These are phyloP conservation scores for Tolypocladium ovalisporum DNA, from an alignment of 2,329 filamentous ascomycete genomes.

Conservation along the genomic window DNA sequence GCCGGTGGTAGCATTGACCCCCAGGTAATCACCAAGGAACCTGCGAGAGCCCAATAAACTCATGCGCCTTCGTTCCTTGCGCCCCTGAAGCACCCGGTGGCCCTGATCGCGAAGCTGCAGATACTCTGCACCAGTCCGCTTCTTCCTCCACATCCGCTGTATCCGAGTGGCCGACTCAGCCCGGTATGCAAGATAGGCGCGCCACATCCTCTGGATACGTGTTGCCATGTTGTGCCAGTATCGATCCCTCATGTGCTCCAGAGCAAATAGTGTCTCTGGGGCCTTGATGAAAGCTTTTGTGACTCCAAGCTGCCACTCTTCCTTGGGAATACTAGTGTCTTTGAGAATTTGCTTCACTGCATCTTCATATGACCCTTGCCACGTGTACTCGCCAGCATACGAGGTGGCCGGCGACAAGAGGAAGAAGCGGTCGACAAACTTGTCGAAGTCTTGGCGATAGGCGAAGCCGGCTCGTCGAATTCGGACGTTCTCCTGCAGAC, in stretches of 20 bases:
- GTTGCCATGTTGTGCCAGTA: conserved; percentile 99
- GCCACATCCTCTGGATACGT: conserved; percentile 92
- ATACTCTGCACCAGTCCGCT: conserved; percentile 81
- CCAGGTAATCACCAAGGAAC: conserved; percentile 92
- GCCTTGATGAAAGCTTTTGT: conserved; percentile 98
- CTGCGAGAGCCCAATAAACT: conserved; percentile 84
- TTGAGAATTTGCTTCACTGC: conserved; percentile 89
- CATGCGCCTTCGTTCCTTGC: conserved; percentile 85
- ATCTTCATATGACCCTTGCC: conserved; percentile 78
- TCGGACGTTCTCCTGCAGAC: conserved; percentile 97
- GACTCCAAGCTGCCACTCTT: conserved; percentile 95
- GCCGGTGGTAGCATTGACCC: conserved; percentile 69
- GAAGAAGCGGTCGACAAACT: conserved; percentile 96
- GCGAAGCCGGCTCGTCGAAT: conserved; percentile 95
- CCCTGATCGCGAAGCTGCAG: conserved; percentile 81
- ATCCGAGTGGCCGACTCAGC: conserved; percentile 89
- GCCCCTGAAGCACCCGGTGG: conserved; percentile 67
- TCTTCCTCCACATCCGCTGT: conserved; percentile 90
- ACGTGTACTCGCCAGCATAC: conserved; percentile 95
- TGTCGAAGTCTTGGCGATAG: conserved; percentile 93
- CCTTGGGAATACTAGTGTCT: conserved; percentile 87
- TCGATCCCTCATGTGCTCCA: conserved; percentile 94
- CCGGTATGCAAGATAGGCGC: conserved; percentile 87
- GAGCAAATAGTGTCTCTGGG: conserved; percentile 88
- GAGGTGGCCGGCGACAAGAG: conserved; percentile 87